A percentile compares a stretch with the other conserved stretches of the same genome.
phyloP scores from a whole-genome alignment of 805 yeast genomes.

The Ogataea dorogensis region DNA sequence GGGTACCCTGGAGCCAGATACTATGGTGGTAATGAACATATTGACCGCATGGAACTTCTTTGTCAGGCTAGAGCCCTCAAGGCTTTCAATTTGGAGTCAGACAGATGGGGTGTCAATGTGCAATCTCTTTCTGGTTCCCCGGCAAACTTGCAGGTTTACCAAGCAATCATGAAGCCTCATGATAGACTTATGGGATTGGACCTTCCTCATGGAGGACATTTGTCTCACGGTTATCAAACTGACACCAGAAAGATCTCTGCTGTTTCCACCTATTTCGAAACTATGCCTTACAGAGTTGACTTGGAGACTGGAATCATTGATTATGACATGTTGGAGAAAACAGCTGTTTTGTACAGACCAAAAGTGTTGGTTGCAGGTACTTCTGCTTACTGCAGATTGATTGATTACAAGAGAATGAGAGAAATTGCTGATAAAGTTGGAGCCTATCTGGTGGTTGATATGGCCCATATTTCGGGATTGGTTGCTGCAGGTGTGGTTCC shows the following conservation, averaged over 20 bases:
- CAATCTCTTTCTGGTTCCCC: conserved; percentile 97
- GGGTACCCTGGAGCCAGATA: conserved; percentile 99
- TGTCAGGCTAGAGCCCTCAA: conserved; percentile 94
- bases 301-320: conserved; percentile 92
- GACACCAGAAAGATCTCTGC: conserved; percentile 90
- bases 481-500: conserved; percentile 95
- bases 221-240: conserved; percentile 98
- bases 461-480: conserved; percentile 98
- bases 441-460: conserved; percentile 92
- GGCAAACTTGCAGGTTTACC: conserved; percentile 95
- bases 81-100: conserved; percentile 78
- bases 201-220: conserved; percentile 98
- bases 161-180: conserved; percentile 91
- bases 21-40: conserved; percentile 97
- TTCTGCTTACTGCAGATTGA: conserved; percentile 94
- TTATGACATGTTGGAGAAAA: conserved; percentile 90
- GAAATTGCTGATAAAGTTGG: conserved; percentile 96
- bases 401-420: conserved; percentile 96
- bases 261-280: conserved; percentile 94
- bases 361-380: conserved; percentile 97
- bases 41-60: conserved; percentile 87
- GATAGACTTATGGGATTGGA: conserved; percentile 98
- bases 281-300: conserved; percentile 97
- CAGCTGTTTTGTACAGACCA: conserved; percentile 91
- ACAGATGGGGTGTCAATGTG: conserved; percentile 96